phyloP scores from a whole-genome alignment of 331 rosid genomes.

The Malus hybrid region DNA sequence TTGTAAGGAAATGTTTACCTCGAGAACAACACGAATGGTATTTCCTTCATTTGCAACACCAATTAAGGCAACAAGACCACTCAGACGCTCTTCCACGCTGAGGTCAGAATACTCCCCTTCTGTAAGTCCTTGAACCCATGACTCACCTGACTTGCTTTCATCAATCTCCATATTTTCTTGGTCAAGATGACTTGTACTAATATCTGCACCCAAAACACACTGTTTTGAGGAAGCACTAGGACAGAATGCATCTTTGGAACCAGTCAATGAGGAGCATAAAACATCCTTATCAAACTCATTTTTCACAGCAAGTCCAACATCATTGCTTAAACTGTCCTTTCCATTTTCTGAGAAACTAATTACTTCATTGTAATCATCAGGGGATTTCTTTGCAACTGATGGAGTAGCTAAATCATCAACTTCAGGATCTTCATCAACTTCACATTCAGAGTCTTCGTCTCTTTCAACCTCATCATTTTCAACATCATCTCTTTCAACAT shows the following conservation, averaged over 20 bases:
- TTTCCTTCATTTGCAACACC: slow-evolving; percentile 98
- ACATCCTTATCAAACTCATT: slow-evolving; percentile 48
- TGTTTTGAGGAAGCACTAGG: slow-evolving; percentile 28
- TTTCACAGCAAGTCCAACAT: slow-evolving; percentile 31
- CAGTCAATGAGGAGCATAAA: slow-evolving; percentile 43
- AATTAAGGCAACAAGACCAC: slow-evolving; percentile 72
- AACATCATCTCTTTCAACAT: slow-evolving; percentile 90
- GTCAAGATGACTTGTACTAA: slow-evolving; percentile 31
- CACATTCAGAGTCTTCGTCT: slow-evolving; percentile 94
- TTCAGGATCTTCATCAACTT: slow-evolving; percentile 94
- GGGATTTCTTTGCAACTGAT: slow-evolving; percentile 32
- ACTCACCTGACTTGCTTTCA: slow-evolving; percentile 90
- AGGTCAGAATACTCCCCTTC: slow-evolving; percentile 95
- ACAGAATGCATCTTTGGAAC: slow-evolving; percentile 42
- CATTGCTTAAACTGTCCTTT: slow-evolving; percentile 38
- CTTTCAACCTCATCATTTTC: slow-evolving; percentile 94
- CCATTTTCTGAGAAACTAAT: slow-evolving; percentile 42
- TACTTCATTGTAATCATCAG: slow-evolving; percentile 40
- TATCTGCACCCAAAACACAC: slow-evolving; percentile 30
- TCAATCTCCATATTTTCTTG: slow-evolving; percentile 92
- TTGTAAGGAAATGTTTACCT: slow-evolving; percentile 39
- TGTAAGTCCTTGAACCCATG: slow-evolving; percentile 94
- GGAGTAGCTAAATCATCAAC: slow-evolving; percentile 69
- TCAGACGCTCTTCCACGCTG: slow-evolving; percentile 88
- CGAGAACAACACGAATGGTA: slow-evolving; percentile 83